Conservation (phyloP, 2,329 filamentous ascomycete genomes). For the Aspergillus aculeatus region DNA sequence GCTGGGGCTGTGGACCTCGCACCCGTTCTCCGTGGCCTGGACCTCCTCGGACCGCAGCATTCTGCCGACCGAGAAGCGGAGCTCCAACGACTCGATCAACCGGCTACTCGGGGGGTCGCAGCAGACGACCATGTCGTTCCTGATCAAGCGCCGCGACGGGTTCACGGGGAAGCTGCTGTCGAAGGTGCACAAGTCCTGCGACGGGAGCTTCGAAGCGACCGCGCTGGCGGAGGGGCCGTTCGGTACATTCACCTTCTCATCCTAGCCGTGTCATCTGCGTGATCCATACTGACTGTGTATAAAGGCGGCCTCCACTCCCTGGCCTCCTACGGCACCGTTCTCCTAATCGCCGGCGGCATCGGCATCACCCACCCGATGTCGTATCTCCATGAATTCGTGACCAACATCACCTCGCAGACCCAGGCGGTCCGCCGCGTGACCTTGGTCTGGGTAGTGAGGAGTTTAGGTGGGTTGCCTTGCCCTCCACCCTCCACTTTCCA, state of each 20-base stretch:
- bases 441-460: constrained; percentile 36
- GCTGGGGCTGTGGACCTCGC: constrained; percentile 43
- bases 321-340: constrained; percentile 33
- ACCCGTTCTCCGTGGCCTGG: constrained; percentile 46
- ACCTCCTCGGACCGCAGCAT: constrained; percentile 23
- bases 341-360: constrained; percentile 38
- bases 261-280: too few relatives aligned
- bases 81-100: constrained; percentile 32
- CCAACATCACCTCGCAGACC: constrained; percentile 23
- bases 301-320: constrained; percentile 34
- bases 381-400: constrained; percentile 32
- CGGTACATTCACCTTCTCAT: constrained; percentile 20
- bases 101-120: constrained; percentile 26
- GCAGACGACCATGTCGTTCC: constrained; percentile 31
- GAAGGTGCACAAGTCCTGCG: constrained; percentile 27
- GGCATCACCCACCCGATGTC: constrained; percentile 40
- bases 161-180: constrained; percentile 34
- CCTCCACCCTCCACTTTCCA: too few relatives aligned
- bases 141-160: constrained; percentile 35
- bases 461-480: constrained; percentile 31
- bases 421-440: constrained; percentile 30
- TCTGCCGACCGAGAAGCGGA: constrained; percentile 24
- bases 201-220: constrained; percentile 25
- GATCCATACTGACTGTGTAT: background rate
- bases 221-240: constrained; percentile 38